Evolutionary conservation across 169 alveolate species (phyloP), one percentile per base, ranked within the genome.

Genomic region (Plasmodium fragile): DNA sequence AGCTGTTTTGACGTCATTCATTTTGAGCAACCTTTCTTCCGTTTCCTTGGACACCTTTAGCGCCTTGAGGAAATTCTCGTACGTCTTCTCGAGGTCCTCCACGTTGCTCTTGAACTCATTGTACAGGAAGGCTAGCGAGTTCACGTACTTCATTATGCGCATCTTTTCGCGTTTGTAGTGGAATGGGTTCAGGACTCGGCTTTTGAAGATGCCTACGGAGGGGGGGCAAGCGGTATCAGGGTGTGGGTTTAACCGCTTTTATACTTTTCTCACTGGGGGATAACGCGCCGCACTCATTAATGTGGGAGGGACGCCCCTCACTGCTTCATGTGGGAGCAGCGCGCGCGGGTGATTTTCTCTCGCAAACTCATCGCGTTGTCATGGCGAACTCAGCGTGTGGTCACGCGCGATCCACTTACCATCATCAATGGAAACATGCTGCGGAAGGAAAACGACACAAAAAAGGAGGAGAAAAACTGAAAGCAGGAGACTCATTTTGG

Each of bases 131-230:
- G 70, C 39, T 3, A 87, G 39, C 28, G 87, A 39, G 1, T 49
- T 34, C 41, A 87, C 85, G 45, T 87, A 70, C 4, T 87, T 75
- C 87, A 75, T 87, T 11, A 87, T 87, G 11, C 73, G 28, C 25
- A 34, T 65, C 45, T 87, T 87, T n/a, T 87, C 81, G 32, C 36
- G 13, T 8, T 87, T 5, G 45, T 87, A 59, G 0, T 87, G 89
- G 80, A 87, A 87, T 3, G 93, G 93, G 53, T 87, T 87, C 81
- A 87, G 36, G 13, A 77, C 85, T 4, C 89, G 84, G 32, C 69
- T 53, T 32, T 39, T 75, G 34, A 87, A 87, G 6, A 41, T 77
- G 16, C 87, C 93, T 87, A 32, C n/a, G 18, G 25, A 8, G 1
- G 32, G 28, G 53, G 13, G 22, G 52, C 39, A 41, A 41, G n/a